These are phyloP conservation scores for Phyllostachys edulis DNA, from an alignment of 176 grass and related monocot genomes.

Conservation along the genomic window DNA sequence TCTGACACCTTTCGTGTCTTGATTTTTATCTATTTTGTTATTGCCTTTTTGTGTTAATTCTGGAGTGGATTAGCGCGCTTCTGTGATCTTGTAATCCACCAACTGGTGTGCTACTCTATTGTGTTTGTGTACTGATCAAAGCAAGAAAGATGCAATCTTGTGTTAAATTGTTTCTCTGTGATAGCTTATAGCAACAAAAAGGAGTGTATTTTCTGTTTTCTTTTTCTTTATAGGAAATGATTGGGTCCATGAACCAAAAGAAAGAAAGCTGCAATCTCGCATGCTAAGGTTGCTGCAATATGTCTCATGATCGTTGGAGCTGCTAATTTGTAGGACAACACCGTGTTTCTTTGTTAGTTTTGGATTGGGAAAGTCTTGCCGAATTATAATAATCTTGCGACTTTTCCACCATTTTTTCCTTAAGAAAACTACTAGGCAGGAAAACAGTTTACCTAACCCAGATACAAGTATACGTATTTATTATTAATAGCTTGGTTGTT, in stretches of 20 bases:
- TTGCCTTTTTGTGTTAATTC: neutral
- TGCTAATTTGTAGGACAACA: neutral
- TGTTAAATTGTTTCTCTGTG: neutral
- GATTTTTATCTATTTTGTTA: neutral
- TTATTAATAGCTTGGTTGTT: neutral
- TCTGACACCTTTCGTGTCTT: neutral
- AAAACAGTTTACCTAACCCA: neutral
- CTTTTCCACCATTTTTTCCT: neutral
- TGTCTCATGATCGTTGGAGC: neutral
- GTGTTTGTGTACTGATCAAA: neutral
- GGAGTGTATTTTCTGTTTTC: neutral
- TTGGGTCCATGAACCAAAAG: slow-evolving; percentile 6
- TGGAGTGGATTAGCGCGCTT: neutral
- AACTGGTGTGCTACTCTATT: neutral
- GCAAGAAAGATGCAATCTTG: neutral
- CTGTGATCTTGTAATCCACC: neutral
- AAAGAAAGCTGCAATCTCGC: slow-evolving; percentile 20
- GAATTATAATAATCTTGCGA: neutral
- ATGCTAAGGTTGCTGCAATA: slow-evolving; percentile 26
- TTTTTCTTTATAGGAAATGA: slow-evolving; percentile 2
- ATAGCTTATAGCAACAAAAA: neutral
- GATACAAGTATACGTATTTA: neutral
- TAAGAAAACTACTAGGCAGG: neutral
- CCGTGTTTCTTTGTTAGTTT: neutral
- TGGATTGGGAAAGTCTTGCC: neutral